Evolutionary conservation across 2,329 filamentous ascomycete species (phyloP).

Genomic region (Exophiala xenobiotica): DNA sequence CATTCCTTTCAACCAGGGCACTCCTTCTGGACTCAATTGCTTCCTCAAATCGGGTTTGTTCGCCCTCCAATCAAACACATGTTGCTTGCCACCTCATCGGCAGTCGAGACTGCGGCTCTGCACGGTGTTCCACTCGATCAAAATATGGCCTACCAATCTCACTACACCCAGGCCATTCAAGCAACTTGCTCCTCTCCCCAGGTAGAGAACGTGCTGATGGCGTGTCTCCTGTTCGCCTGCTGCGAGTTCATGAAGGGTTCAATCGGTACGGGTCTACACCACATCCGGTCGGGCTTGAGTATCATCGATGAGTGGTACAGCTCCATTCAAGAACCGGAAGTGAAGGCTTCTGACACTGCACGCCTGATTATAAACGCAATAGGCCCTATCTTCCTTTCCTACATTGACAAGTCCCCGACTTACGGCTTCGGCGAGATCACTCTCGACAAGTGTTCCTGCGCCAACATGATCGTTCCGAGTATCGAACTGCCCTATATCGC

Average conservation of each 20-base stretch:
- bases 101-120: slow-evolving; percentile 13
- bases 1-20: slow-evolving; percentile 10
- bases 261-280: slow-evolving; percentile 8
- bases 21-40: slow-evolving; percentile 22
- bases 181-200: slow-evolving; percentile 19
- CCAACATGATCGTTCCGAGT: slow-evolving; percentile 5
- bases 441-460: slow-evolving; percentile 7
- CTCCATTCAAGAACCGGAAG: slow-evolving; percentile 1
- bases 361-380: slow-evolving; percentile 14
- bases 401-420: slow-evolving; percentile 23
- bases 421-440: slow-evolving; percentile 18
- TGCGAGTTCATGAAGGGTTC: slow-evolving; percentile 23
- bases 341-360: slow-evolving; percentile 6
- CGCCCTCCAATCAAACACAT: slow-evolving; percentile 21
- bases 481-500: slow-evolving; percentile 15
- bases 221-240: slow-evolving; percentile 24
- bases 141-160: slow-evolving; percentile 20
- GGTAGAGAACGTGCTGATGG: slow-evolving; percentile 20
- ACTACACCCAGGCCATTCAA: slow-evolving; percentile 24
- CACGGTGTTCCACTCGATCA: slow-evolving; percentile 12
- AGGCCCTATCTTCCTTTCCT: slow-evolving; percentile 20
- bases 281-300: slow-evolving; percentile 18
- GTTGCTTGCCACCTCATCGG: slow-evolving; percentile 20
- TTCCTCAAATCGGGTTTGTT: slow-evolving; percentile 19
- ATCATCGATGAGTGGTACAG: slow-evolving; percentile 23